Conservation (phyloP, 768 basidiomycete species). For the Xerocomus spinulosus region DNA sequence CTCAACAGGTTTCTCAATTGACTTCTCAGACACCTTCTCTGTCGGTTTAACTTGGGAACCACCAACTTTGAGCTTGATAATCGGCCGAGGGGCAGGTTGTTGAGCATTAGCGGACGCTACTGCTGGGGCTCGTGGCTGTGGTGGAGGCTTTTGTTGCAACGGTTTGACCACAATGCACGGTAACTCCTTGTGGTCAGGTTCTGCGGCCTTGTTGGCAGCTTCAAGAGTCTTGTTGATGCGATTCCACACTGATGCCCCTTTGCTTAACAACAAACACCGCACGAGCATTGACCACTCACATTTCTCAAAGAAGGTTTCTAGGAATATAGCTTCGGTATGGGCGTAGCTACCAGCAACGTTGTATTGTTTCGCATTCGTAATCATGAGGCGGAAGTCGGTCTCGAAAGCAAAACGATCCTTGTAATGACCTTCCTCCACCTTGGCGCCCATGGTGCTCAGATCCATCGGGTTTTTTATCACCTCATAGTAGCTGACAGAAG, state of each 20-base stretch:
- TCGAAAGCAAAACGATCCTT: constrained; percentile 79
- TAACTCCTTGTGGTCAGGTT: constrained; percentile 20
- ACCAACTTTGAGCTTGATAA: constrained; percentile 68
- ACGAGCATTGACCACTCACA: constrained; percentile 44
- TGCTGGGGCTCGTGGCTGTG: constrained; percentile 8
- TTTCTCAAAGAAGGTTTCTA: constrained; percentile 84
- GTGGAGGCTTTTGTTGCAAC: constrained; percentile 15
- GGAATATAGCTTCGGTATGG: constrained; percentile 65
- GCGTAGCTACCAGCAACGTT: constrained; percentile 70
- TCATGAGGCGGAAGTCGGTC: constrained; percentile 83
- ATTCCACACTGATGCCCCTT: constrained; percentile 63
- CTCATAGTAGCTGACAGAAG: constrained; percentile 72
- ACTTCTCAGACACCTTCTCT: constrained; percentile 27
- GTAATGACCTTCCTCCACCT: constrained; percentile 84
- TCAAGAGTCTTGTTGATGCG: constrained; percentile 82
- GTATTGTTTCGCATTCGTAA: constrained; percentile 82
- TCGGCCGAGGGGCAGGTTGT: constrained; percentile 45
- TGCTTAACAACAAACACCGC: constrained; percentile 6
- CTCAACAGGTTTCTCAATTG: constrained; percentile 19
- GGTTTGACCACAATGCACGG: constrained; percentile 25
- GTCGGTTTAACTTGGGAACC: constrained; percentile 34
- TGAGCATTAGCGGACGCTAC: constrained; percentile 11
- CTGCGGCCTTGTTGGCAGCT: constrained; percentile 47
- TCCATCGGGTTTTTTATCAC: constrained; percentile 95
- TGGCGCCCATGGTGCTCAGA: constrained; percentile 80